Evolutionary conservation across 2,329 filamentous ascomycete genomes (phyloP), one percentile per base, ranked within the genome.

Genomic region (Herpotrichia juniperi): DNA sequence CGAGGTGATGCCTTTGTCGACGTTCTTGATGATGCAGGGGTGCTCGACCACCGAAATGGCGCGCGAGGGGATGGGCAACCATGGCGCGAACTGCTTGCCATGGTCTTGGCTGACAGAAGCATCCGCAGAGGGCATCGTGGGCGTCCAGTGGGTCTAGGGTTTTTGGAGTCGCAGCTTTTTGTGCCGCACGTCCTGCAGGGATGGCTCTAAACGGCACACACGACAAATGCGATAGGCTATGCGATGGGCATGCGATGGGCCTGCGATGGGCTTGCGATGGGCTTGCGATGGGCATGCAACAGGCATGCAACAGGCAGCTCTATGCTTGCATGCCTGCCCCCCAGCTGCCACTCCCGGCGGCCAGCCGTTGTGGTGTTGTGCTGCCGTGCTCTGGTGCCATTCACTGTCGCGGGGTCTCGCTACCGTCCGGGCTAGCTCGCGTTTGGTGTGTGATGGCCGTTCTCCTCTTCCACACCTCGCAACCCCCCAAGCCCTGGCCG

Each of bases 31-130:
- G 48, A 88, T 80, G 66, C 83, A 85, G 46, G 87, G 87, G 72
- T 89, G 87, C 66, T 90, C 87, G 42, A 90, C 78, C 54, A 80
- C 81, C 48, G 87, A 78, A 42, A 89, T 75, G 46, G 79, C 75
- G 54, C 79, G 76, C 31, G 72, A 61, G 2, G 83, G 82, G 32
- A 88, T 76, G 8, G 65, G 53, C 63, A 82, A 82, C 66, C 77
- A 79, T 1, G 81, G 79, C 26, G 67, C 65, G 25, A 46, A 51
- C 48, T 55, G 46, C 28, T 42, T 48, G 47, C 40, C 42, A 51
- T 40, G 39, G 22, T 6, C 37, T 10, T 40, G 37, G 37, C 34
- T 37, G 39, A 16, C 6, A 11, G 22, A 16, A 28, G 16, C 16
- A 21, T 19, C 16, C 16, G 34, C 6, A 7, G 34, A 37, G 5